A percentile compares a stretch with the other conserved stretches of the same genome.
phyloP scores from a whole-genome alignment of 164 flowering plant genomes.

The Warburgia ugandensis region DNA sequence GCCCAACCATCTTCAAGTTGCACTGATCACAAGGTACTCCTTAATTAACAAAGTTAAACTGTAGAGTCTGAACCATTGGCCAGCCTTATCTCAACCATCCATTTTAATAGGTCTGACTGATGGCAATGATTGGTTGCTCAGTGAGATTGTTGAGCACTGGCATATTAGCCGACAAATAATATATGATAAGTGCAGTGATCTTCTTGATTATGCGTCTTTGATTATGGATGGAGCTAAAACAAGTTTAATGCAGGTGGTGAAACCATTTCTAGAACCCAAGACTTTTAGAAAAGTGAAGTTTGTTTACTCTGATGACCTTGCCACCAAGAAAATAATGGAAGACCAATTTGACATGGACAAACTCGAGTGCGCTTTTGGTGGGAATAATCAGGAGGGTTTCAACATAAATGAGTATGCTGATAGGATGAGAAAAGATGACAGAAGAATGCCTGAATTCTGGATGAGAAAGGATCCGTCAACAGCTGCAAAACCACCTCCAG shows the following conservation, averaged over 20 bases:
- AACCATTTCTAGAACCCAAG: conserved; percentile 86
- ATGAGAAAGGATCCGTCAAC: conserved; percentile 16
- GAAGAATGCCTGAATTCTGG: conserved; percentile 47
- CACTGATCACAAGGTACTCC: no score
- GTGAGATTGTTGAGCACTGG: no score
- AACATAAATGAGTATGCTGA: conserved; percentile 59
- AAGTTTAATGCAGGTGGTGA: conserved; percentile 50
- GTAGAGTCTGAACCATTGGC: no score
- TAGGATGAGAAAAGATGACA: conserved; percentile 83
- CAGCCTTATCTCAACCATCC: no score
- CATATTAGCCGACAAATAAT: no score
- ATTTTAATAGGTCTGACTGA: no score
- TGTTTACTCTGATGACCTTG: conserved; percentile 61
- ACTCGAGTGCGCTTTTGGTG: conserved; percentile 80
- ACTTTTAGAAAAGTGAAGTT: conserved; percentile 78
- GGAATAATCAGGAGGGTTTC: conserved; percentile 46
- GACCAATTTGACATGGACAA: conserved; percentile 69
- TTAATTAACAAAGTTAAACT: no score
- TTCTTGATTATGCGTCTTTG: background rate
- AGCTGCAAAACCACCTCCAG: conserved; percentile 12
- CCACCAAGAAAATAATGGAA: conserved; percentile 59
- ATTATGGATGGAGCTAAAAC: background rate
- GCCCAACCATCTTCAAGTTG: no score
- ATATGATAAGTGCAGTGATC: background rate
- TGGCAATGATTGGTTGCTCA: no score